phyloP scores from a whole-genome alignment of 805 yeast genomes.

The Ogataea methanolica region DNA sequence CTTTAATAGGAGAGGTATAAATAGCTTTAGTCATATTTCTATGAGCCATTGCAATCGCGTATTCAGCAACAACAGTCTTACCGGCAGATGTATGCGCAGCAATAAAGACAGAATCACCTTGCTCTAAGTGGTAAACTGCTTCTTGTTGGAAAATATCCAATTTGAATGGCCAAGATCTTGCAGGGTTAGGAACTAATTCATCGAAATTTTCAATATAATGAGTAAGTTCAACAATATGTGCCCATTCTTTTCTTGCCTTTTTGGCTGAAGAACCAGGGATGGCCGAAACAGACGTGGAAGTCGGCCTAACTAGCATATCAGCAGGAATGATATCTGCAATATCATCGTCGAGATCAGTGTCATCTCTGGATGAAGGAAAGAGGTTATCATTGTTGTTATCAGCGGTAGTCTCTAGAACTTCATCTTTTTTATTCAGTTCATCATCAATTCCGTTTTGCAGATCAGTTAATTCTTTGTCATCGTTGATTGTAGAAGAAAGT shows the following conservation, averaged over 20 bases:
- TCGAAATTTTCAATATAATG: slow-evolving; percentile 79
- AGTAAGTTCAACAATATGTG: slow-evolving; percentile 86
- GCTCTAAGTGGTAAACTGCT: slow-evolving; percentile 93
- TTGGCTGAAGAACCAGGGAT: slow-evolving; percentile 1
- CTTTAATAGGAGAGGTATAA: slow-evolving; percentile 93
- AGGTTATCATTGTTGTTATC: neutral
- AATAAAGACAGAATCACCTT: slow-evolving; percentile 96
- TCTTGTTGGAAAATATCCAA: slow-evolving; percentile 94
- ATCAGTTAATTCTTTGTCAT: slow-evolving; percentile 9
- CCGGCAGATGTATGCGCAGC: slow-evolving; percentile 99
- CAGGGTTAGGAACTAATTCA: slow-evolving; percentile 89
- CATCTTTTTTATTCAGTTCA: slow-evolving; percentile 6
- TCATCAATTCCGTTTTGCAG: slow-evolving; percentile 7
- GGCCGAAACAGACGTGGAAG: slow-evolving; percentile 5
- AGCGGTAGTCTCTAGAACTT: slow-evolving; percentile 1
- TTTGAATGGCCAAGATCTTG: slow-evolving; percentile 91
- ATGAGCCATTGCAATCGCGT: slow-evolving; percentile 91
- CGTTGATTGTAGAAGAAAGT: slow-evolving; percentile 11
- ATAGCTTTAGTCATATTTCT: slow-evolving; percentile 89
- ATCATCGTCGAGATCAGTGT: slow-evolving; percentile 20
- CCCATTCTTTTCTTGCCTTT: slow-evolving; percentile 62
- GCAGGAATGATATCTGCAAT: slow-evolving; percentile 27
- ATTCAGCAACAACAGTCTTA: slow-evolving; percentile 95
- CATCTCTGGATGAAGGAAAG: neutral
- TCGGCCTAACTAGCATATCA: slow-evolving; percentile 24